A percentile compares a stretch with the other conserved stretches of the same genome.
These are phyloP conservation scores for Chaetomium tenue DNA, from an alignment of 495 filamentous ascomycete species.

Conservation along the genomic window DNA sequence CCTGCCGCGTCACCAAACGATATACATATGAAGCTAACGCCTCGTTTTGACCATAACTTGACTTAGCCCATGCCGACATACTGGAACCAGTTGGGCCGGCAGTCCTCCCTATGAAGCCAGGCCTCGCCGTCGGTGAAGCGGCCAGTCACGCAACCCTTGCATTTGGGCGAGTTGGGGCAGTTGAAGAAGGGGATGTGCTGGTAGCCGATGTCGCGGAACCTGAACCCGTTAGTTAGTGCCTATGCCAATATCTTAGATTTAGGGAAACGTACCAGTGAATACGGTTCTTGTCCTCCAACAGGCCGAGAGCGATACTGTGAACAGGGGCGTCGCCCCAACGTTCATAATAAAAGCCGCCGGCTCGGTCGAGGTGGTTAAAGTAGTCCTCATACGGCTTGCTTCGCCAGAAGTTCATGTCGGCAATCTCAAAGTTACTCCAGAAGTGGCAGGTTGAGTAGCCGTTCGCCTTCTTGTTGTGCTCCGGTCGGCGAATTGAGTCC, in stretches of 20 bases:
- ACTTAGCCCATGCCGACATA: constrained; percentile 75
- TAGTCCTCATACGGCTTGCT: constrained; percentile 89
- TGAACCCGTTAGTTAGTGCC: constrained; percentile 40
- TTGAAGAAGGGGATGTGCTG: constrained; percentile 98
- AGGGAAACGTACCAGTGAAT: constrained; percentile 80
- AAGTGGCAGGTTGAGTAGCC: constrained; percentile 99
- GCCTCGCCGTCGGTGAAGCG: constrained; percentile 82
- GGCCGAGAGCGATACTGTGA: constrained; percentile 88
- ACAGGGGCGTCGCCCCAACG: constrained; percentile 98
- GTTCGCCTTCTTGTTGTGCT: constrained; percentile 73
- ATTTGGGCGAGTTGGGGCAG: constrained; percentile 95
- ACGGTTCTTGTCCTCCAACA: constrained; percentile 87
- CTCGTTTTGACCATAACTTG: neutral
- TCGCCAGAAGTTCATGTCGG: constrained; percentile 91
- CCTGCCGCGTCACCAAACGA: neutral
- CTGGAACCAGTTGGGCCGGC: constrained; percentile 95
- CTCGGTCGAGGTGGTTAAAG: constrained; percentile 91
- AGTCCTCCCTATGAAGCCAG: constrained; percentile 87
- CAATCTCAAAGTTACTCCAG: constrained; percentile 99
- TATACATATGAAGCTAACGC: constrained; percentile 9
- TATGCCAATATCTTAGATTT: neutral
- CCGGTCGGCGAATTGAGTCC: constrained; percentile 71
- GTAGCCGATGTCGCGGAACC: constrained; percentile 99
- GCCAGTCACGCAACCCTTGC: constrained; percentile 80
- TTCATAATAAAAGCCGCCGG: constrained; percentile 98